These are phyloP conservation scores for Rubus idaeus DNA, from an alignment of 306 rosid species.

Conservation along the genomic window DNA sequence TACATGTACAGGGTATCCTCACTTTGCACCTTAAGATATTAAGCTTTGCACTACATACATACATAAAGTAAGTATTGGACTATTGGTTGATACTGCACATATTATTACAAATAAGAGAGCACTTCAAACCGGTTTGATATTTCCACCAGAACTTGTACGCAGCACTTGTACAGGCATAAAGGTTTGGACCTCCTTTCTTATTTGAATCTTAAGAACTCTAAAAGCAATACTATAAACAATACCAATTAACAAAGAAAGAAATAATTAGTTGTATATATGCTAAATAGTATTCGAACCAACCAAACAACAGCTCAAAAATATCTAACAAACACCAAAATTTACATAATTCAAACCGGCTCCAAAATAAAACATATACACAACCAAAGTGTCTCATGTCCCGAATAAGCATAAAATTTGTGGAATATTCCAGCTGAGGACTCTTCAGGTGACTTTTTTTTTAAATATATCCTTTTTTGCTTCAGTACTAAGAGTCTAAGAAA, in stretches of 20 bases:
- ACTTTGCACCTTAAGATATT: not conserved
- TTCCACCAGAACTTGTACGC: too few species aligned
- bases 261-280: not conserved
- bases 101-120: too few species aligned
- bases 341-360: too few species aligned
- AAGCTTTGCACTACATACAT: not conserved
- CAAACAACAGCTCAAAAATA: not conserved
- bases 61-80: not conserved
- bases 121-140: too few species aligned
- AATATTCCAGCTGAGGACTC: too few species aligned
- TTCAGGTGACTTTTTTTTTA: too few species aligned
- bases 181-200: not conserved
- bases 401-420: too few species aligned
- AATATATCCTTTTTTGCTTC: too few species aligned
- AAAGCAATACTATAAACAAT: not conserved
- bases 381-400: too few species aligned
- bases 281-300: not conserved
- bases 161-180: not conserved
- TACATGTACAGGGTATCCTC: too few species aligned
- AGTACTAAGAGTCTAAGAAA: not conserved
- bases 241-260: not conserved
- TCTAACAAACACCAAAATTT: too few species aligned
- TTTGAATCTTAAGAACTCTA: not conserved
- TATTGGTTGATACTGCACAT: not conserved
- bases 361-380: too few species aligned